A percentile compares a stretch with the other conserved stretches of the same genome.
These are phyloP conservation scores for Nicotiana tabacum DNA, from an alignment of 257 asterid species.

Conservation along the genomic window DNA sequence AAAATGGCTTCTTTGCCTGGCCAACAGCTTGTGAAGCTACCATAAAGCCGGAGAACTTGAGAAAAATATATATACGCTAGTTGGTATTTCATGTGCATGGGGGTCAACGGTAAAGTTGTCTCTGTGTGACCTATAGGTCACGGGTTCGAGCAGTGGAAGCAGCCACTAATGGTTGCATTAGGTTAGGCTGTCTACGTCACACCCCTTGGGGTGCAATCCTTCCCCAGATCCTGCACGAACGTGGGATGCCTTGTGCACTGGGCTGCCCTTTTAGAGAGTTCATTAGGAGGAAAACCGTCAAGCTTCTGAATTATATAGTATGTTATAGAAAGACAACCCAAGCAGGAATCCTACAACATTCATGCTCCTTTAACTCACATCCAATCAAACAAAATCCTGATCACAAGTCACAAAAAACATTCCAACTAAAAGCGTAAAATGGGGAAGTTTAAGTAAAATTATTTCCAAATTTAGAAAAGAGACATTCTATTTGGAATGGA, in stretches of 20 bases:
- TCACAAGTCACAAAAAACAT: not conserved
- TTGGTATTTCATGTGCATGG: not conserved
- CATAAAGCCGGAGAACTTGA: not conserved
- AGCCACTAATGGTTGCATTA: no score
- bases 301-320: not conserved
- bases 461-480: no score
- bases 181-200: no score
- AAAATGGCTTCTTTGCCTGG: not conserved
- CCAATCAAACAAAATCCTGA: not conserved
- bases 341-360: conserved; percentile 2
- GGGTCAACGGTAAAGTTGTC: not conserved
- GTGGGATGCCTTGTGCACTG: no score
- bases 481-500: no score
- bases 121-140: no score
- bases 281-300: not conserved
- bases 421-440: not conserved
- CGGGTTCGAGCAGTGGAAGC: no score
- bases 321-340: not conserved
- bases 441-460: no score
- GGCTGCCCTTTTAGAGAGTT: not conserved
- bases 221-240: no score
- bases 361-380: not conserved
- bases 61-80: not conserved
- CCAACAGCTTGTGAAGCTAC: not conserved
- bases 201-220: no score